phyloP scores from a whole-genome alignment of 75 land plant genomes.

The Pinus taeda region DNA sequence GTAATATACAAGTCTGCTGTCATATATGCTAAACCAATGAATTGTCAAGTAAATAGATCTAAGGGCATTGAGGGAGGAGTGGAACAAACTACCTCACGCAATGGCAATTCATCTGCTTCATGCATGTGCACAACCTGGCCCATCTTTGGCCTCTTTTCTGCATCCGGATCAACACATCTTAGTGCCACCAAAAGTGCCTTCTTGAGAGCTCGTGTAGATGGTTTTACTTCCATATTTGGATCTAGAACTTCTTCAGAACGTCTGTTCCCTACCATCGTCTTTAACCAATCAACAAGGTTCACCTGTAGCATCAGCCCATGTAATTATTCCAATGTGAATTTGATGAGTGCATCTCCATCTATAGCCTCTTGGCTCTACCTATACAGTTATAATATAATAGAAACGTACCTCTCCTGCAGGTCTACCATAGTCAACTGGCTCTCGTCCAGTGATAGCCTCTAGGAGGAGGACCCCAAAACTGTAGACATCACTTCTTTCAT shows the following conservation, averaged over 20 bases:
- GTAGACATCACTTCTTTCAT: conserved; percentile 79
- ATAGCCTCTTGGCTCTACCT: not conserved
- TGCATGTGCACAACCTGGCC: conserved; percentile 81
- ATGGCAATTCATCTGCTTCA: conserved; percentile 45
- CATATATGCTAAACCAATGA: too few relatives aligned
- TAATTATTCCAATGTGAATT: too few relatives aligned
- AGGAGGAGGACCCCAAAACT: conserved; percentile 67
- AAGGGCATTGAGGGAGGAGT: too few relatives aligned
- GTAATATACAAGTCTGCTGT: not conserved
- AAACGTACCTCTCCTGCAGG: conserved; percentile 47
- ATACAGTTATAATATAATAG: too few relatives aligned
- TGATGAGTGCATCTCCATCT: conserved; percentile 24
- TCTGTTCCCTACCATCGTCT: conserved; percentile 68
- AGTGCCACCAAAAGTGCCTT: conserved; percentile 70
- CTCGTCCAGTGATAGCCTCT: conserved; percentile 73
- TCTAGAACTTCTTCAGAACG: conserved; percentile 75
- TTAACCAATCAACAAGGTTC: conserved; percentile 79
- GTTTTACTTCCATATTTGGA: conserved; percentile 52
- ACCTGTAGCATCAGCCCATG: conserved; percentile 42
- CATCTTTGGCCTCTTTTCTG: conserved; percentile 74
- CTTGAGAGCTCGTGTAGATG: conserved; percentile 61
- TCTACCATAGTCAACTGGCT: conserved; percentile 71
- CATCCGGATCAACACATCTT: conserved; percentile 78
- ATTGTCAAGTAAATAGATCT: too few relatives aligned
- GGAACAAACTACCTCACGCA: too few relatives aligned